These are phyloP conservation scores for Pseudogymnoascus sp. DNA, from an alignment of 2,329 filamentous ascomycete genomes.

Conservation along the genomic window DNA sequence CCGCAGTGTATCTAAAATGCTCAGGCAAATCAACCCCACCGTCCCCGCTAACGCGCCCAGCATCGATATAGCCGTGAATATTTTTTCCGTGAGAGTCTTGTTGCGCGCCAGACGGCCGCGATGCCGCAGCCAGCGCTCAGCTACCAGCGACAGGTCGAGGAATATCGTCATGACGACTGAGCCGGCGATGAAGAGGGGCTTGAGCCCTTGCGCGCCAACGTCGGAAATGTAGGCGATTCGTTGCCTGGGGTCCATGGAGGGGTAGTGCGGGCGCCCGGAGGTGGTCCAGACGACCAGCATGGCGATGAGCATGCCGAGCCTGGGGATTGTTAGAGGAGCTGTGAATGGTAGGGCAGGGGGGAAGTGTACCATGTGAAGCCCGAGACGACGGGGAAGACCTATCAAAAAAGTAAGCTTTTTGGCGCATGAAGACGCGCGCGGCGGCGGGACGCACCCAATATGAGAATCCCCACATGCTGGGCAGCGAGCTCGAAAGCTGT, in stretches of 20 bases:
- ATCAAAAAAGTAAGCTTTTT: conserved; percentile 12
- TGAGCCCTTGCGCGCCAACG: conserved; percentile 52
- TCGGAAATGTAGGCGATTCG: conserved; percentile 66
- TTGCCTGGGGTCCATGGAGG: conserved; percentile 51
- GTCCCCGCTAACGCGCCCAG: conserved; percentile 66
- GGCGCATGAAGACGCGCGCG: background rate
- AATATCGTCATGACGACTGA: conserved; percentile 64
- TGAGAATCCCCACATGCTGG: conserved; percentile 27
- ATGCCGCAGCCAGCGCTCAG: conserved; percentile 82
- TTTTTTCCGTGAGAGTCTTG: conserved; percentile 51
- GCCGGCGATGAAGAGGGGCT: conserved; percentile 72
- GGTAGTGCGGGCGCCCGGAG: conserved; percentile 45
- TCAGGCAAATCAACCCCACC: conserved; percentile 69
- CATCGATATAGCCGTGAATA: conserved; percentile 54
- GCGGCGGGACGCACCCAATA: conserved; percentile 37
- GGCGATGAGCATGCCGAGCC: conserved; percentile 60
- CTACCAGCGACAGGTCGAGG: conserved; percentile 70
- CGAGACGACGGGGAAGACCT: conserved; percentile 62
- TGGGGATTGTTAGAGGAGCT: conserved; percentile 12
- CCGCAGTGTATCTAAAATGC: conserved; percentile 73
- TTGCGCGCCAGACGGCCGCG: conserved; percentile 71
- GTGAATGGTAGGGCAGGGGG: conserved; percentile 17
- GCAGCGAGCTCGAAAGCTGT: background rate
- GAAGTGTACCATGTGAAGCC: conserved; percentile 38
- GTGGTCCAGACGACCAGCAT: conserved; percentile 64